These are phyloP conservation scores for Talaromyces sp. DNA, from an alignment of 2,329 filamentous ascomycete genomes.

Conservation along the genomic window DNA sequence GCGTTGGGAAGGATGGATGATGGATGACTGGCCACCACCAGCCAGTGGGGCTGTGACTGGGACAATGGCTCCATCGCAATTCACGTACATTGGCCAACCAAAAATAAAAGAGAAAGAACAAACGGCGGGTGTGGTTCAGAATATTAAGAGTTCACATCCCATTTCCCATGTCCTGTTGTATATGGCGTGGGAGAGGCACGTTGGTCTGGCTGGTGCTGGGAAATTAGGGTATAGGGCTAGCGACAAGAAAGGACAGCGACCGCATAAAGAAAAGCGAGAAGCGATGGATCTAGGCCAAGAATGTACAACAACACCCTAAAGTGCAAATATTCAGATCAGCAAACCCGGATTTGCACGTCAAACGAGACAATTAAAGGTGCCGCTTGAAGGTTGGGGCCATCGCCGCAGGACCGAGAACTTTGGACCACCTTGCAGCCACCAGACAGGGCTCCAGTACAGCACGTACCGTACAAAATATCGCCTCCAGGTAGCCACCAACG, in stretches of 20 bases:
- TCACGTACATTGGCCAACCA: background rate
- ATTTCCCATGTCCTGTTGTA: background rate
- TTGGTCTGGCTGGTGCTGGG: background rate
- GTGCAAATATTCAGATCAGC: background rate
- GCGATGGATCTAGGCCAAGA: background rate
- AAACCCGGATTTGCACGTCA: background rate
- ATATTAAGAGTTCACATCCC: background rate
- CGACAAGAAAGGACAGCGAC: conserved; percentile 1
- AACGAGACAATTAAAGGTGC: background rate
- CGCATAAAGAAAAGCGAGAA: conserved; percentile 2
- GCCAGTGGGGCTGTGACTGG: background rate
- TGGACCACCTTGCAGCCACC: background rate
- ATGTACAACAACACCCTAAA: background rate
- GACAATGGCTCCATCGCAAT: background rate
- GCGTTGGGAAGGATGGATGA: background rate
- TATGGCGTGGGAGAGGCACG: background rate
- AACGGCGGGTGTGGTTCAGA: background rate
- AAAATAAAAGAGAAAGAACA: background rate
- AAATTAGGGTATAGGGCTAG: conserved; percentile 13
- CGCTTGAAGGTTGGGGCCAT: background rate
- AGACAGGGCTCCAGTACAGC: background rate
- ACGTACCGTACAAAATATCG: background rate
- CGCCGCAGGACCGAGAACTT: conserved; percentile 2
- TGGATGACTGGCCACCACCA: background rate
- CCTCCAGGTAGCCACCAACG: background rate